These are phyloP conservation scores for Przewalskia tangutica DNA, from an alignment of 257 asterid genomes.

Conservation along the genomic window DNA sequence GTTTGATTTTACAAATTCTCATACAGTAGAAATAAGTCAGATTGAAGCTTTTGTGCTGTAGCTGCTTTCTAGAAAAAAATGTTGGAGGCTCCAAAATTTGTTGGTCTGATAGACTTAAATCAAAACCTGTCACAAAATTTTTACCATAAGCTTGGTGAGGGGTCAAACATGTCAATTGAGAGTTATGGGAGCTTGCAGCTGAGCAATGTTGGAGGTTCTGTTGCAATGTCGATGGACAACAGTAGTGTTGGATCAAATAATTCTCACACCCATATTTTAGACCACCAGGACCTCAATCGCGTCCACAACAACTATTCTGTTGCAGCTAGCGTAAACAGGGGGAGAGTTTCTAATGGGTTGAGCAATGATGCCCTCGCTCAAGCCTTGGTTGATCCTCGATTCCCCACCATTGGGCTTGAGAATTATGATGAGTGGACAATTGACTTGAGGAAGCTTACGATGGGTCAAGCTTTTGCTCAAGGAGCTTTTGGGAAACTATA, in stretches of 20 bases:
- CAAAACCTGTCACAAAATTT: constrained; percentile 63
- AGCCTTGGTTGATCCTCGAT: constrained; percentile 77
- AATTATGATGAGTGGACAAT: constrained; percentile 83
- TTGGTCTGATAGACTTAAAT: constrained; percentile 61
- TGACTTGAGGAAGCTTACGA: constrained; percentile 82
- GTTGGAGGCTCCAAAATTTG: constrained; percentile 77
- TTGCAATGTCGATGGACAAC: constrained; percentile 77
- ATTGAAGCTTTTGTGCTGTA: constrained; percentile 4
- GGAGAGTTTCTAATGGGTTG: constrained; percentile 52
- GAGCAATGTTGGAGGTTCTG: constrained; percentile 93
- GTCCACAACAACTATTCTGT: constrained; percentile 55
- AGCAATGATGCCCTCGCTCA: constrained; percentile 87
- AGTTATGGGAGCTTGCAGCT: constrained; percentile 77
- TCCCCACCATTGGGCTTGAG: constrained; percentile 81
- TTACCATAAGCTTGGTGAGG: constrained; percentile 85
- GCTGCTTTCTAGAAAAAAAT: constrained; percentile 29
- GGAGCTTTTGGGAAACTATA: constrained; percentile 97
- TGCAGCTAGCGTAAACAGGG: constrained; percentile 66
- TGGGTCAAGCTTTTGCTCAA: constrained; percentile 96
- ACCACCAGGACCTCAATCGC: constrained; percentile 68
- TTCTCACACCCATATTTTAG: constrained; percentile 71
- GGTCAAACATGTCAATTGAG: constrained; percentile 73
- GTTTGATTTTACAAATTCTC: constrained; percentile 9
- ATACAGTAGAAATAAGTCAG: constrained; percentile 31
- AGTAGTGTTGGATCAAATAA: constrained; percentile 89